A percentile compares a stretch with the other conserved stretches of the same genome.
Evolutionary conservation across 1,284 basidiomycete species (phyloP).

Genomic region (Ustilago trichophora): DNA sequence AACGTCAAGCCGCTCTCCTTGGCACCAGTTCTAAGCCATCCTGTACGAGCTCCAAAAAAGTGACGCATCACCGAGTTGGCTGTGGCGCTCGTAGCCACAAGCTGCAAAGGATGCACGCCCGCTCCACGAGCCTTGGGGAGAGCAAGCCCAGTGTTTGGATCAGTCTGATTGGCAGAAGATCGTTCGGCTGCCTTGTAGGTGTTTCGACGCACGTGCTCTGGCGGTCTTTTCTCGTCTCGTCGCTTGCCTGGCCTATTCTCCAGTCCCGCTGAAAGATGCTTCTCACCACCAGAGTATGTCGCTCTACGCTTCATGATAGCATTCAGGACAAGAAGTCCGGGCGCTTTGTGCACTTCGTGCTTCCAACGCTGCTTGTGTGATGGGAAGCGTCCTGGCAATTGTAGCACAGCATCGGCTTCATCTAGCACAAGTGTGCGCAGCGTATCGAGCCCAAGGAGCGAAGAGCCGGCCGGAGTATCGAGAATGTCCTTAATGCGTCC

Average conservation of each 20-base stretch:
- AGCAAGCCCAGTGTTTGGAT: slow-evolving; percentile 23
- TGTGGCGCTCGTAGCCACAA: slow-evolving; percentile 60
- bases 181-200: slow-evolving; percentile 51
- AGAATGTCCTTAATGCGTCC: slow-evolving; percentile 57
- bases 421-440: slow-evolving; percentile 60
- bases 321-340: slow-evolving; percentile 57
- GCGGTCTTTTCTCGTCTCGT: slow-evolving; percentile 48
- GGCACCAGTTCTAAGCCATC: slow-evolving; percentile 61
- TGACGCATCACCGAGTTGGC: slow-evolving; percentile 64
- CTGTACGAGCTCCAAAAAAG: slow-evolving; percentile 63
- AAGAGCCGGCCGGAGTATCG: slow-evolving; percentile 34
- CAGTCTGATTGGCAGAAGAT: not conserved
- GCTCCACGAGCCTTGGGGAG: slow-evolving; percentile 28
- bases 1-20: slow-evolving; percentile 35
- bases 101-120: slow-evolving; percentile 55
- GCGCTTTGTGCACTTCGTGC: slow-evolving; percentile 57
- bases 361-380: slow-evolving; percentile 59
- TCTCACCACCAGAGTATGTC: slow-evolving; percentile 59
- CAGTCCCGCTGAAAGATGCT: slow-evolving; percentile 51
- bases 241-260: slow-evolving; percentile 46
- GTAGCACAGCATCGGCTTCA: slow-evolving; percentile 62
- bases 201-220: slow-evolving; percentile 52
- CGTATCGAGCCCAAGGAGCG: slow-evolving; percentile 54
- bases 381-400: slow-evolving; percentile 61
- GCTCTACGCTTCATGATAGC: slow-evolving; percentile 52